Evolutionary conservation across 2,329 filamentous ascomycete species (phyloP).

Genomic region (Mycosphaerelloides madeirae): DNA sequence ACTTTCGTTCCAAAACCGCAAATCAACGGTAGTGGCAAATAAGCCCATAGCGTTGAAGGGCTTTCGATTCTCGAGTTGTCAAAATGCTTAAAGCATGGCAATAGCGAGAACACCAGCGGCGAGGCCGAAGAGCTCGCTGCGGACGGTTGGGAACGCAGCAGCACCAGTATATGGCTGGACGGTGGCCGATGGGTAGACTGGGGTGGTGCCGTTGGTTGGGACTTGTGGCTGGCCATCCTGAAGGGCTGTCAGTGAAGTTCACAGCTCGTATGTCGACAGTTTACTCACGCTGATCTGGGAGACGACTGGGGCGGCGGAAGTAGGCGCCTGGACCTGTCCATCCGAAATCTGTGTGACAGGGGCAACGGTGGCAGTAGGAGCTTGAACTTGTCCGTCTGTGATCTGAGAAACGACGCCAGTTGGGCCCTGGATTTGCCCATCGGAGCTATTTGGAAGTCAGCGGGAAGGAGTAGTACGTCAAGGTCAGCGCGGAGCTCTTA

Average conservation of each 20-base stretch:
- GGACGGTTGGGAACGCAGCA: conserved; percentile 22
- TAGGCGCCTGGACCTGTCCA: conserved; percentile 14
- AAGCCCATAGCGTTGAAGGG: conserved; percentile 4
- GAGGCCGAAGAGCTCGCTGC: conserved; percentile 26
- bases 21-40: background rate
- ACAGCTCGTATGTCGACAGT: too few species aligned
- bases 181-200: conserved; percentile 13
- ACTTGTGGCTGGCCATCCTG: background rate
- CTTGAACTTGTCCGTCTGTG: conserved; percentile 24
- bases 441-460: background rate
- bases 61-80: too few species aligned
- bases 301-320: too few species aligned
- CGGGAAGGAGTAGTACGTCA: too few species aligned
- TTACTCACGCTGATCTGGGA: too few species aligned
- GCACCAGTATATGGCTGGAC: conserved; percentile 29
- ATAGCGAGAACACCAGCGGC: conserved; percentile 29
- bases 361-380: conserved; percentile 8
- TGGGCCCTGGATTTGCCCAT: conserved; percentile 1
- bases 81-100: conserved; percentile 26
- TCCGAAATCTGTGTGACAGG: conserved; percentile 26
- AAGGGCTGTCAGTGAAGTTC: too few species aligned
- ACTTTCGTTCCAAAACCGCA: conserved; percentile 7
- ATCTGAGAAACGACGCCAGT: conserved; percentile 6
- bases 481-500: too few species aligned
- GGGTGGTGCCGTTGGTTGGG: conserved; percentile 15